These are phyloP conservation scores for Globisporangium spinosum DNA, from an alignment of 352 stramenopile species.

Conservation along the genomic window DNA sequence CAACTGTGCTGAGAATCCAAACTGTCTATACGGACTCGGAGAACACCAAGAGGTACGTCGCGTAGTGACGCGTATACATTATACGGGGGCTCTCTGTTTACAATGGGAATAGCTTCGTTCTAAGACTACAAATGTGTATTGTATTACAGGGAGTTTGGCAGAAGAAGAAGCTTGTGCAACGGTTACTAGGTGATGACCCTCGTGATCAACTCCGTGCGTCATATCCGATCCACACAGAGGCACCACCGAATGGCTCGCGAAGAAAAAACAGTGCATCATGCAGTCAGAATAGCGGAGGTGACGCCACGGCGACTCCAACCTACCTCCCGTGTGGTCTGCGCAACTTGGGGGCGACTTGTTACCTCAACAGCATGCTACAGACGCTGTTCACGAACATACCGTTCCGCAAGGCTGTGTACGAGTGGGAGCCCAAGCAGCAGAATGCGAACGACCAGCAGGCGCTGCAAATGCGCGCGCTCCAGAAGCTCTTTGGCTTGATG, in stretches of 20 bases:
- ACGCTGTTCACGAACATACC: conserved; percentile 68
- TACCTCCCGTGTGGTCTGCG: conserved; percentile 59
- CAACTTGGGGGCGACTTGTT: conserved; percentile 87
- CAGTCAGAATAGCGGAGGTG: background rate
- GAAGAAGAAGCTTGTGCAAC: conserved; percentile 41
- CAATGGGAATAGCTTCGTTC: background rate
- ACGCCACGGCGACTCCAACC: background rate
- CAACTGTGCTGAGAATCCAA: conserved; percentile 84
- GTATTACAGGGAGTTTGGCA: conserved; percentile 62
- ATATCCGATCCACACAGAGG: conserved; percentile 17
- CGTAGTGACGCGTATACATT: background rate
- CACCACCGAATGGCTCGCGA: background rate
- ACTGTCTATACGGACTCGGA: conserved; percentile 83
- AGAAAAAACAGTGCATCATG: conserved; percentile 10
- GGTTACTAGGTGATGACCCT: conserved; percentile 65
- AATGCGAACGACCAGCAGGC: conserved; percentile 44
- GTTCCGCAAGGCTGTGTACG: conserved; percentile 75
- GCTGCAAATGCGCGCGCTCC: conserved; percentile 73
- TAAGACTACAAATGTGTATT: background rate
- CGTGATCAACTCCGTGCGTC: conserved; percentile 39
- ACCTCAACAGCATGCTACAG: conserved; percentile 88
- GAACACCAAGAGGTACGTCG: conserved; percentile 54
- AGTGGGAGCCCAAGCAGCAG: conserved; percentile 68
- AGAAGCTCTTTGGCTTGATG: conserved; percentile 83
- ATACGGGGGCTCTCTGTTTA: background rate